Evolutionary conservation across 768 basidiomycete species (phyloP).

Genomic region (Chalciporus piperatus): DNA sequence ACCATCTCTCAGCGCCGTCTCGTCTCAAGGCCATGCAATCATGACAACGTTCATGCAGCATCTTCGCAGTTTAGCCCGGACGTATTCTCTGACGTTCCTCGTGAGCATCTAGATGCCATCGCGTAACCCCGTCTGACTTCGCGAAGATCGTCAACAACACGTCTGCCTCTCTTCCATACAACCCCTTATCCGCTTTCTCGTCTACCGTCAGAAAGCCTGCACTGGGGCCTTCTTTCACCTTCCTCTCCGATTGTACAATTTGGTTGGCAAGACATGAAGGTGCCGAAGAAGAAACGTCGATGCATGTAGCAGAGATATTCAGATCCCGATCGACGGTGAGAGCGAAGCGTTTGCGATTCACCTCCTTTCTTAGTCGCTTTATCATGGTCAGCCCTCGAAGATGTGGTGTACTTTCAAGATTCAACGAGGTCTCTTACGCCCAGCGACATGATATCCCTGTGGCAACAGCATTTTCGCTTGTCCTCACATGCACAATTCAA

Average conservation of each 20-base stretch:
- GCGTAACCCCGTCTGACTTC: neutral
- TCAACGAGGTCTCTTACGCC: constrained; percentile 27
- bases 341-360: neutral
- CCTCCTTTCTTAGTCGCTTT: neutral
- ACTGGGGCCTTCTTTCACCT: constrained; percentile 72
- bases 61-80: constrained; percentile 49
- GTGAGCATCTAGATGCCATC: constrained; percentile 38
- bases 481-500: neutral
- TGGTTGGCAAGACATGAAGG: constrained; percentile 50
- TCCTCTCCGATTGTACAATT: constrained; percentile 68
- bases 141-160: constrained; percentile 62
- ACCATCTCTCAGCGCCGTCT: constrained; percentile 59
- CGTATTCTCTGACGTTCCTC: constrained; percentile 45
- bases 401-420: constrained; percentile 42
- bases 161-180: constrained; percentile 31
- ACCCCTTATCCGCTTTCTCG: constrained; percentile 34
- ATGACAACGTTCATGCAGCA: constrained; percentile 73
- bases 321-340: constrained; percentile 43
- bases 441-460: constrained; percentile 5
- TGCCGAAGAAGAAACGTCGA: constrained; percentile 17
- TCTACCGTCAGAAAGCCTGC: constrained; percentile 58
- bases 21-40: constrained; percentile 71
- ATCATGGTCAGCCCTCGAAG: constrained; percentile 33
- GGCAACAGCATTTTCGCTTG: neutral
- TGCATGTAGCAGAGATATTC: constrained; percentile 40